A percentile compares a stretch with the other conserved stretches of the same genome.
These are phyloP conservation scores for Ophiocytium majus DNA, from an alignment of 352 stramenopile species.

Conservation along the genomic window DNA sequence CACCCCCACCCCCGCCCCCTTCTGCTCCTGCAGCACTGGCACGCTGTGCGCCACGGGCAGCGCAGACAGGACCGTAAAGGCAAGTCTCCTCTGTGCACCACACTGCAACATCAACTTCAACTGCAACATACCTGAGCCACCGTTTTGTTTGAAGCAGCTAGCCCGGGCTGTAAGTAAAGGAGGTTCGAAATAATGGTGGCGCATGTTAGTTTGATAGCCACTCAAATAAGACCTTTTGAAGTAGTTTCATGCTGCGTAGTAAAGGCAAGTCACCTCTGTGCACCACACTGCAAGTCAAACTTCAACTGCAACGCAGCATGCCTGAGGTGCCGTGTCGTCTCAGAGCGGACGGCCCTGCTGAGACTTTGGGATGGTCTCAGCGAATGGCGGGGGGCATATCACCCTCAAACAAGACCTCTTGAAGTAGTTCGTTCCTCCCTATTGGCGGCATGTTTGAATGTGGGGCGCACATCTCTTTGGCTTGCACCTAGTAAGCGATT, in stretches of 20 bases:
- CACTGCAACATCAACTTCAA: not conserved
- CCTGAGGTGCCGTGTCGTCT: not conserved
- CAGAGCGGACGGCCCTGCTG: not conserved
- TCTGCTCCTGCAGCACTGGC: conserved; percentile 64
- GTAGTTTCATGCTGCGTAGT: not conserved
- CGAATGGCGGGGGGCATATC: not conserved
- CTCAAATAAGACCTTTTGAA: not conserved
- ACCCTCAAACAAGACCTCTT: not conserved
- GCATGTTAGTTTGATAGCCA: not conserved
- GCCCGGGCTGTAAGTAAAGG: not conserved
- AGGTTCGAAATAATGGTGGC: not conserved
- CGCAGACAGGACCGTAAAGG: conserved; percentile 87
- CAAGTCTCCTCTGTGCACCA: not conserved
- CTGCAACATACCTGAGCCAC: not conserved
- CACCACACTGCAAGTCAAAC: not conserved
- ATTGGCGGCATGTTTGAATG: not conserved
- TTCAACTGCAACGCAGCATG: not conserved
- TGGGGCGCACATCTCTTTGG: no score
- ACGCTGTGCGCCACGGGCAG: conserved; percentile 90
- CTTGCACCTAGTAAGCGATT: no score
- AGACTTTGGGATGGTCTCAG: not conserved
- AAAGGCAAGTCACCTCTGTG: not conserved
- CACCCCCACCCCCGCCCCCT: no score
- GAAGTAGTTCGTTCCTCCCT: not conserved
- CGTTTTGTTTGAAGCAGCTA: not conserved